phyloP scores from a whole-genome alignment of 2,329 filamentous ascomycete genomes.

The Penicillium sumatraense region DNA sequence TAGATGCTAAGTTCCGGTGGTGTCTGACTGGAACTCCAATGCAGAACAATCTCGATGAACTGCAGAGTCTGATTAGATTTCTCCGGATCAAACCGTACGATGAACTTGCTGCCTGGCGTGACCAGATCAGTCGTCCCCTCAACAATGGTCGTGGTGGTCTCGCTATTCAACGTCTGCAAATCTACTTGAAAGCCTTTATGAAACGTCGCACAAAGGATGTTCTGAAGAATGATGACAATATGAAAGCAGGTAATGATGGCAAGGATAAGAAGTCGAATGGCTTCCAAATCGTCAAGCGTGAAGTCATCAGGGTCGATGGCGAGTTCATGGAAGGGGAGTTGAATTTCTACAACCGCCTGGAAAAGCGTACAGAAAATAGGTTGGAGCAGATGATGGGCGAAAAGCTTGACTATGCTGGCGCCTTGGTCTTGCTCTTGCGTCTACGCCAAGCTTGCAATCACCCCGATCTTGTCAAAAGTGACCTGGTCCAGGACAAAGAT shows the following conservation, averaged over 20 bases:
- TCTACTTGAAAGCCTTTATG: constrained; percentile 91
- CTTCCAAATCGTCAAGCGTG: constrained; percentile 91
- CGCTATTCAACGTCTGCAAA: constrained; percentile 83
- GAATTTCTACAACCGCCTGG: constrained; percentile 82
- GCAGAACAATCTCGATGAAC: constrained; percentile 96
- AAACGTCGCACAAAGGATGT: constrained; percentile 98
- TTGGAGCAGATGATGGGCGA: constrained; percentile 87
- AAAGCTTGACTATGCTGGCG: constrained; percentile 88
- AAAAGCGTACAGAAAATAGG: constrained; percentile 81
- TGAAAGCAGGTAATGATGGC: constrained; percentile 73
- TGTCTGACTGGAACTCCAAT: constrained; percentile 95
- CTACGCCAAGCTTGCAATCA: constrained; percentile 95
- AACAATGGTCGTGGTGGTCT: constrained; percentile 88
- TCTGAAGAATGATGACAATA: constrained; percentile 81
- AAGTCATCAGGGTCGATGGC: constrained; percentile 78
- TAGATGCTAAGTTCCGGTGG: constrained; percentile 89
- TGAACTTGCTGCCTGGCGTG: constrained; percentile 83
- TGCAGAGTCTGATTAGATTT: constrained; percentile 92
- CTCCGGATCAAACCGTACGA: constrained; percentile 90
- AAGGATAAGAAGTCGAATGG: constrained; percentile 57
- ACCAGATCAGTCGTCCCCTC: constrained; percentile 86
- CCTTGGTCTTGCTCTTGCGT: constrained; percentile 86
- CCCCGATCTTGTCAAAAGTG: constrained; percentile 81
- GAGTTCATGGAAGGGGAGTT: constrained; percentile 80
- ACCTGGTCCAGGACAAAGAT: constrained; percentile 86